Conservation (phyloP, 208 protist species). For the Strigomonas culicis region DNA sequence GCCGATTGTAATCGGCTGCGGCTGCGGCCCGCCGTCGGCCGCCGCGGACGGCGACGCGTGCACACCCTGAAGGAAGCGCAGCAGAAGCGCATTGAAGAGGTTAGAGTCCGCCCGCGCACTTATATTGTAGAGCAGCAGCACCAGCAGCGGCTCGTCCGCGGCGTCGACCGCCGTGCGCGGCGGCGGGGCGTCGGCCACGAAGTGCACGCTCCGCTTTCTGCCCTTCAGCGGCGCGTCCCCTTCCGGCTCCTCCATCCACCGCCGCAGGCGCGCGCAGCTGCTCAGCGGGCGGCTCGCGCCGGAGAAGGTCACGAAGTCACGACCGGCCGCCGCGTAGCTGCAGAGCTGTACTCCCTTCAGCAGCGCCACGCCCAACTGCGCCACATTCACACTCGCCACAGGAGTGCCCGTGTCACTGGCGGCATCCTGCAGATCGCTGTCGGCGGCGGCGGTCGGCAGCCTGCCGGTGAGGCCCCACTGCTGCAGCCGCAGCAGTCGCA, state of each 20-base stretch:
- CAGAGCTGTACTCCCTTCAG: constrained; percentile 25
- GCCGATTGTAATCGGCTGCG: neutral
- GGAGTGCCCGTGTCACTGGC: neutral
- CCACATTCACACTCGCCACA: constrained; percentile 17
- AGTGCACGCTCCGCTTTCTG: neutral
- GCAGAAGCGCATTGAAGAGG: constrained; percentile 10
- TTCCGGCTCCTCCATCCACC: neutral
- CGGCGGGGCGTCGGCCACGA: neutral
- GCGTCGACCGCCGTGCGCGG: neutral
- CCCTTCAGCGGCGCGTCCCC: neutral
- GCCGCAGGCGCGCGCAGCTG: neutral
- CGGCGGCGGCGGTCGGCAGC: no score
- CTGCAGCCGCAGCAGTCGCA: neutral
- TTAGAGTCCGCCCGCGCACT: neutral
- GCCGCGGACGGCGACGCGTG: neutral
- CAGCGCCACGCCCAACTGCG: constrained; percentile 29
- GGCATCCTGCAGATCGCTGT: no score
- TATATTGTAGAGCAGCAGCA: neutral
- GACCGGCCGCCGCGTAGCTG: constrained; percentile 14
- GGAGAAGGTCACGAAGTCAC: neutral
- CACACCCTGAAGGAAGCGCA: neutral
- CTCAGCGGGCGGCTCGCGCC: neutral
- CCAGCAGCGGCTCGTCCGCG: neutral
- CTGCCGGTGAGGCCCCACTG: neutral
- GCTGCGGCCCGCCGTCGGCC: neutral